Base-by-base conservation (phyloP, 2,329 filamentous ascomycete genomes). In the Trichoderma semiorbis region DNA sequence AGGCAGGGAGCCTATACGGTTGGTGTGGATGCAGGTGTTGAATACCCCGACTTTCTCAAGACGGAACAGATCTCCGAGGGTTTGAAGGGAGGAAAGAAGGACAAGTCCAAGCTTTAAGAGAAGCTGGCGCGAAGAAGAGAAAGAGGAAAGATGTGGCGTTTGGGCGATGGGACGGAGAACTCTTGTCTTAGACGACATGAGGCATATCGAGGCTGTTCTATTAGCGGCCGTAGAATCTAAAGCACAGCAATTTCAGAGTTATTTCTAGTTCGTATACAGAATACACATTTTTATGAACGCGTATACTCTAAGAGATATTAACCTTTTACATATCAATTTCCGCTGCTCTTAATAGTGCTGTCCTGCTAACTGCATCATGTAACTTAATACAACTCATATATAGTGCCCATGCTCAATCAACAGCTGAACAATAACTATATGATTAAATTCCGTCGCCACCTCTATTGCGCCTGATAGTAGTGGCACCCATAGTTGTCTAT, bases 21-120 rank as follows among this genome's bases (percentile, higher is more conserved):
- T 10, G 87, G 87, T 1, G 74, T 85, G 5, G 86, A 87, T 66
- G 76, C 78, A 6, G 78, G 77, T 14, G 85, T 87, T 83, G 77
- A 80, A 74, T 90, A 90, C 73, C 88, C 88, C 0, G 82, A 87
- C 47, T 89, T 84, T 74, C 72, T 84, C 73, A 83, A 57, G 76
- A 71, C 26, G 81, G 79, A 2, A 4, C 36, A 47, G 14, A 30
- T 81, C 62, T 80, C 81, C 5, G 75, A 79, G 70, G 74, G 80
- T 11, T 72, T 83, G 34, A 79, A 78, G 72, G 79, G 79, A 69
- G 75, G 77, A 10, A 83, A 83, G 75, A 72, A 78, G 63, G 73
- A 72, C 53, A 79, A 79, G 75, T 26, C 83, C 1, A 86, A 86
- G 80, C 77, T 86, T 68, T 86, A 24, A 73, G 28, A 69, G 24